Conservation (phyloP, 495 filamentous ascomycete species). For the Podospora pseudopauciseta region DNA sequence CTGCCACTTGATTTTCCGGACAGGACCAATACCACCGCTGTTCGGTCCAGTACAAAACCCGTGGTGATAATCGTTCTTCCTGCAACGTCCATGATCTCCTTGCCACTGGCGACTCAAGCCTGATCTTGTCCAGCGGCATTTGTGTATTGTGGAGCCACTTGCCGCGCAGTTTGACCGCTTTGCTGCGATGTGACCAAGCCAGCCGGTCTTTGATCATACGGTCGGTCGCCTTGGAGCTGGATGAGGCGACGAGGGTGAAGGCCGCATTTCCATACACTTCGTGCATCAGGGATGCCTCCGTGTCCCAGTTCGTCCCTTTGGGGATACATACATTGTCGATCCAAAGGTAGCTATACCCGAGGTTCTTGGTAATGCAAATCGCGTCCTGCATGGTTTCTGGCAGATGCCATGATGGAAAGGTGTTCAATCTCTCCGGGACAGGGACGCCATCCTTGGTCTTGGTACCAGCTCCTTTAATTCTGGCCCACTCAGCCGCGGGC, state of each 20-base stretch:
- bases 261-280: slow-evolving; percentile 35
- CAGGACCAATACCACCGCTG: slow-evolving; percentile 37
- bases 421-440: slow-evolving; percentile 24
- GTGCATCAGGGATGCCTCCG: slow-evolving; percentile 31
- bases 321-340: slow-evolving; percentile 36
- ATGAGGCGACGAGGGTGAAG: slow-evolving; percentile 32
- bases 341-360: slow-evolving; percentile 30
- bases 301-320: slow-evolving; percentile 36
- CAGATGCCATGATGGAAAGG: slow-evolving; percentile 18
- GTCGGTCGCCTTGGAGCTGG: slow-evolving; percentile 33
- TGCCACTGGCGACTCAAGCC: slow-evolving; percentile 27
- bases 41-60: slow-evolving; percentile 32
- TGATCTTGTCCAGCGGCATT: slow-evolving; percentile 24
- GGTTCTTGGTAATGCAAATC: slow-evolving; percentile 20
- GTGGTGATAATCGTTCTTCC: slow-evolving; percentile 33
- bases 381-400: slow-evolving; percentile 34
- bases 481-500: slow-evolving; percentile 29
- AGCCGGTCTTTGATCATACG: slow-evolving; percentile 21
- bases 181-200: slow-evolving; percentile 28
- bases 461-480: slow-evolving; percentile 31
- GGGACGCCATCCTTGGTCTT: slow-evolving; percentile 27
- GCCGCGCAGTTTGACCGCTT: slow-evolving; percentile 27
- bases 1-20: slow-evolving; percentile 24
- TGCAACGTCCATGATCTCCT: slow-evolving; percentile 34
- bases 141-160: slow-evolving; percentile 25